Percentiles rank a stretch among this genome's conserved stretches.
phyloP scores from a whole-genome alignment of 108 stramenopile genomes.

The Conticribra weissflogii region DNA sequence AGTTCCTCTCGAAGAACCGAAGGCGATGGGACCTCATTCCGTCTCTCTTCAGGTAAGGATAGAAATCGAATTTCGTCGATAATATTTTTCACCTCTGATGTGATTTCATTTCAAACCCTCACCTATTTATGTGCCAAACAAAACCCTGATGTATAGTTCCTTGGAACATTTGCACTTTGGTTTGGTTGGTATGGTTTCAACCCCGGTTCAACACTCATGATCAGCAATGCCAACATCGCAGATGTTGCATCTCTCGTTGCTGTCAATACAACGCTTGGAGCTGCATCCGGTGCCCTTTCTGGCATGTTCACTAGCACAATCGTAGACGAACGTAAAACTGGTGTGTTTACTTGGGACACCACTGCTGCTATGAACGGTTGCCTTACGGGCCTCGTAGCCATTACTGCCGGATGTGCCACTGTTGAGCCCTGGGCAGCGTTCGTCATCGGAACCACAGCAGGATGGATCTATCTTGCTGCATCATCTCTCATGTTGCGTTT shows the following conservation, averaged over 20 bases:
- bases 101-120: neutral
- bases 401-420: constrained; percentile 73
- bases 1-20: constrained; percentile 58
- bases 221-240: constrained; percentile 27
- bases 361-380: constrained; percentile 59
- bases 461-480: constrained; percentile 52
- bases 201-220: constrained; percentile 75
- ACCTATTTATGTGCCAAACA: neutral
- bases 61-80: neutral
- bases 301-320: constrained; percentile 68
- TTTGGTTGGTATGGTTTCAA: constrained; percentile 93
- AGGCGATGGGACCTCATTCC: constrained; percentile 76
- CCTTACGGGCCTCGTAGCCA: constrained; percentile 71
- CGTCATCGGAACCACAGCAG: constrained; percentile 72
- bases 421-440: constrained; percentile 81
- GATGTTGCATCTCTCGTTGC: constrained; percentile 73
- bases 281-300: constrained; percentile 59
- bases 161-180: constrained; percentile 92
- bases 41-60: constrained; percentile 65
- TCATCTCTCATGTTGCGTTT: constrained; percentile 52
- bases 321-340: constrained; percentile 47
- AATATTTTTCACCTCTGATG: constrained; percentile 1
- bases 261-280: constrained; percentile 76
- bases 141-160: constrained; percentile 27
- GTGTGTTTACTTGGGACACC: constrained; percentile 56